Conservation (phyloP, 176 grass and related monocot species). For the Thinopyrum elongatum region DNA sequence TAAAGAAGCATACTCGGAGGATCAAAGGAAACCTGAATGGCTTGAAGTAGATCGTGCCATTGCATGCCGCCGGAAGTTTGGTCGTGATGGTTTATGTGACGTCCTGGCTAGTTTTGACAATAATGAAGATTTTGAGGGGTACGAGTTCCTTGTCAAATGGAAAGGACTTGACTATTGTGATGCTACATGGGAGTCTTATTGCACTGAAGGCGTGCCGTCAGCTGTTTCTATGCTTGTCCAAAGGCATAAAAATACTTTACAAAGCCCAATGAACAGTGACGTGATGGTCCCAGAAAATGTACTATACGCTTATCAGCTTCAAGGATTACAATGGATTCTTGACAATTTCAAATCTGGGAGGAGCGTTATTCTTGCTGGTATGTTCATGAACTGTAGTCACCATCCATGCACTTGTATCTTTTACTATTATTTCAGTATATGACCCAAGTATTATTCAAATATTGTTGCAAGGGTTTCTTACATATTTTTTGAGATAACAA, state of each 20-base stretch:
- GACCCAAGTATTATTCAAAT: not conserved
- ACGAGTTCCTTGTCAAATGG: constrained; percentile 74
- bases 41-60: constrained; percentile 65
- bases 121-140: constrained; percentile 28
- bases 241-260: constrained; percentile 43
- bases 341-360: constrained; percentile 49
- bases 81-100: constrained; percentile 32
- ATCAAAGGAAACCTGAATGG: constrained; percentile 63
- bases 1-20: constrained; percentile 29
- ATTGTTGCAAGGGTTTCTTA: not conserved
- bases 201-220: constrained; percentile 28
- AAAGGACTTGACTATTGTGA: constrained; percentile 72
- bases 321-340: constrained; percentile 69
- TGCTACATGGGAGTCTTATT: constrained; percentile 54
- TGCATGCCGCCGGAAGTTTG: constrained; percentile 44
- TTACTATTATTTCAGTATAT: too few species aligned
- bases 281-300: constrained; percentile 9
- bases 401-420: not conserved
- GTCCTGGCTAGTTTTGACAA: constrained; percentile 37
- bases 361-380: constrained; percentile 75
- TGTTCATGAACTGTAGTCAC: constrained; percentile 11
- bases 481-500: not conserved
- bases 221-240: constrained; percentile 42
- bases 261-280: constrained; percentile 21
- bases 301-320: constrained; percentile 63